Percentiles rank a stretch among this genome's conserved stretches.
These are phyloP conservation scores for Xerocomellus chrysenteron DNA, from an alignment of 768 basidiomycete species.

Conservation along the genomic window DNA sequence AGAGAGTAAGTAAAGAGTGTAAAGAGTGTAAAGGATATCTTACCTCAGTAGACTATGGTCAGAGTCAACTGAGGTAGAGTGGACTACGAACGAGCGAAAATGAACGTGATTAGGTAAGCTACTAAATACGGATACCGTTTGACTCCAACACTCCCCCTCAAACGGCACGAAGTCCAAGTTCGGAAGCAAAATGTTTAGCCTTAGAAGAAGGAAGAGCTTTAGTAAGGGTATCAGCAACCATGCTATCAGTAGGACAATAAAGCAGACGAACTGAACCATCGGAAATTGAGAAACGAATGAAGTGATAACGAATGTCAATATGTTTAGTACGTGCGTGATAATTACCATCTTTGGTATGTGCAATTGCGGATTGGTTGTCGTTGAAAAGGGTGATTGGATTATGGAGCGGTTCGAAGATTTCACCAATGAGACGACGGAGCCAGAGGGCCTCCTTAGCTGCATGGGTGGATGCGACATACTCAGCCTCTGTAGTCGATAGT, in stretches of 20 bases:
- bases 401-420: not conserved
- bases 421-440: not conserved
- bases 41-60: too few relatives aligned
- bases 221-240: slow-evolving; percentile 1
- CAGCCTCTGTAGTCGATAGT: not conserved
- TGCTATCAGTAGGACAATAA: slow-evolving; percentile 1
- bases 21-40: too few relatives aligned
- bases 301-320: not conserved
- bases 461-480: not conserved
- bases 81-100: too few relatives aligned
- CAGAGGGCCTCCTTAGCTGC: not conserved
- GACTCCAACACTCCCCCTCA: too few relatives aligned
- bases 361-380: not conserved
- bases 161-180: not conserved
- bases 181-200: not conserved
- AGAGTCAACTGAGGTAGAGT: too few relatives aligned
- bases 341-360: not conserved
- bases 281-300: not conserved
- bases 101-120: too few relatives aligned
- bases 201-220: slow-evolving; percentile 1
- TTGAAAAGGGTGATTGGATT: not conserved
- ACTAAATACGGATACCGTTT: too few relatives aligned
- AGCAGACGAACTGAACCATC: not conserved
- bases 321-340: not conserved
- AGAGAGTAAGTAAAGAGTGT: too few relatives aligned